phyloP scores from a whole-genome alignment of 306 rosid species.

The Quercus bicolor region DNA sequence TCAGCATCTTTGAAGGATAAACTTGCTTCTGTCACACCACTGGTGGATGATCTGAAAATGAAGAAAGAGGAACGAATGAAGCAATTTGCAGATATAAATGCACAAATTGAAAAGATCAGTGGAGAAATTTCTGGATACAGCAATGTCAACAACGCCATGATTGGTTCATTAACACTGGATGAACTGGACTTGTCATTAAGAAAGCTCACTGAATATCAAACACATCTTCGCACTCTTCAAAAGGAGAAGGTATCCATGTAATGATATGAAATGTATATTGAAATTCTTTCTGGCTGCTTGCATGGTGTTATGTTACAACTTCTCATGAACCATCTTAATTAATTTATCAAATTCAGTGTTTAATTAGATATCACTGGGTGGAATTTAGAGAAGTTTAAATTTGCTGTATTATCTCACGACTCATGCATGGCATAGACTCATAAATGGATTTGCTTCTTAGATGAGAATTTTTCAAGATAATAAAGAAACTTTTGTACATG shows the following conservation, averaged over 20 bases:
- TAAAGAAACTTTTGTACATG: not conserved
- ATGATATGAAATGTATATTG: constrained; percentile 4
- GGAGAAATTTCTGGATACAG: constrained; percentile 76
- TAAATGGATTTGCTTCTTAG: not conserved
- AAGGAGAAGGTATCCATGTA: constrained; percentile 75
- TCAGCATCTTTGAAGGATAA: constrained; percentile 75
- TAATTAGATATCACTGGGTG: no score
- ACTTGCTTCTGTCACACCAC: constrained; percentile 80
- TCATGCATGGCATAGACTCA: not conserved
- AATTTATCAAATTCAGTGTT: not conserved
- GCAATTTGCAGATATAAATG: constrained; percentile 69
- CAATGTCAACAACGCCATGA: constrained; percentile 26
- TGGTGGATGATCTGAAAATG: constrained; percentile 69
- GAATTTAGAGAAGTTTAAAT: not conserved
- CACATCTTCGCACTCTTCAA: constrained; percentile 69
- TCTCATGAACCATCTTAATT: not conserved
- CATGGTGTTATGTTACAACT: constrained; percentile 3
- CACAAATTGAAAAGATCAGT: constrained; percentile 79
- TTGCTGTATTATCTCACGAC: not conserved
- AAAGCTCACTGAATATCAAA: constrained; percentile 82
- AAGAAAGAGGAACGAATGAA: constrained; percentile 77
- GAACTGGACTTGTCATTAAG: constrained; percentile 80
- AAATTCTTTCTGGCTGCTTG: not conserved
- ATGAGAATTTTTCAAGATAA: not conserved
- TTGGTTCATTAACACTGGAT: constrained; percentile 35